Evolutionary conservation across 345 rosid genomes (phyloP), one percentile per base, ranked within the genome.

Genomic region (Theobroma cacao): DNA sequence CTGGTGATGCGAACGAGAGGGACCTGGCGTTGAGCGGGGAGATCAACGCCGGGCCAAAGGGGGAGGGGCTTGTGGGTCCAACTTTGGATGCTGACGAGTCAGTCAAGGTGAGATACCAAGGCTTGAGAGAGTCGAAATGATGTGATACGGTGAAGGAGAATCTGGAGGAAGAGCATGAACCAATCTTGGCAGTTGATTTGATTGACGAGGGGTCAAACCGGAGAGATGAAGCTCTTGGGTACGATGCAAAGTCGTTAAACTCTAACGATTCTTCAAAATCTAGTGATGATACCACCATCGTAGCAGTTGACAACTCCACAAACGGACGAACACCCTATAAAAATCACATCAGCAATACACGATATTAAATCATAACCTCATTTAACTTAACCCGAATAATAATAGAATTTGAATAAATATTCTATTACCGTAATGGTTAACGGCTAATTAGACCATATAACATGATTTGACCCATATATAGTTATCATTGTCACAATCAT

Each of bases 121-220:
- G 99, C 82, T 96, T 96, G 70, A 94, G 88, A 0, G 97, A 90
- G 85, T 94, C 93, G 73, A 90, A 93, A 82, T 92, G 90, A 64
- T 88, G 97, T 73, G 98, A 85, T 30, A 94, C 99, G 7, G 95
- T 91, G 91, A 96, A 94, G 61, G 97, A 88, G 85, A 96, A 96
- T 52, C 99, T 84, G 50, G 98, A 94, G 36, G 99, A 96, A 40
- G 98, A 89, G 81, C 89, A 87, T 0, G 99, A 86, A 36, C 97
- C 95, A 30, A 91, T 78, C 89, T 86, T 90, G 59, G 91, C 91
- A 82, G 91, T 85, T 59, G 99, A 89, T 65, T 72, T 82, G 6
- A 85, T 81, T 2, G 97, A 86, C 33, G 90, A 82, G 1, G 91
- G 48, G 60, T 92, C 98, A 48, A 90, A 92, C 48, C 99, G 87